Evolutionary conservation across 352 stramenopile genomes (phyloP), one percentile per base, ranked within the genome.

Genomic region (Globisporangium middletonii): DNA sequence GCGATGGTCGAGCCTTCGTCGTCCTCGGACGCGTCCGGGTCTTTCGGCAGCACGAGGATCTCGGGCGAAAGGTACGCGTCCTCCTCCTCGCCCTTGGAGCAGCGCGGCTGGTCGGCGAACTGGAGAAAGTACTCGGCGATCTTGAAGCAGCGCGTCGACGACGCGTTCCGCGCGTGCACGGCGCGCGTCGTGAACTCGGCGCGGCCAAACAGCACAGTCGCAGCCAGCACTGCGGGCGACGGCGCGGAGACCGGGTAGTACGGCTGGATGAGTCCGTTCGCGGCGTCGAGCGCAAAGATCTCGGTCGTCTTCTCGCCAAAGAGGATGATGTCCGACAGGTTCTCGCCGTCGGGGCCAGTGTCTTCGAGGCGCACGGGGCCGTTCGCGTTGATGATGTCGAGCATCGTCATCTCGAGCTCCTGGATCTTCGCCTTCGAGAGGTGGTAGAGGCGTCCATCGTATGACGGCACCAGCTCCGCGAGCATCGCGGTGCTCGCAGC

Each of bases 61-160:
- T 82, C 69, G 6, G 77, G 78, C 28, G 65, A 63, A 49, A 71
- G 62, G 3, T 67, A 50, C 37, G 37, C 23, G 3, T 12, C n/a
- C 8, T 65, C 65, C 4, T 59, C 55, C 44, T 68, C 55, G 16
- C 72, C 55, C 18, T 68, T 56, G 13, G 68, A 53, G 52, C 83
- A 94, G 45, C 71, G 69, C 16, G 79, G 67, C 9, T 79, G 66
- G 26, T 76, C 64, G 0, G 76, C 70, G 53, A 94, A 87, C 61
- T 94, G 77, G 27, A 94, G 43, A 57, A 94, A 94, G 56, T 86
- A 94, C 65, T 94, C 83, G 1, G 81, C 85, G 48, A 94, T 88
- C 55, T 76, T 87, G 55, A 94, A 88, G 54, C 83, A 94, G 18
- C 77, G 69, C 48, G 81, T 71, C 11, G 67, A 69, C 12, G 73